These are phyloP conservation scores for Tricholoma saponaceum DNA, from an alignment of 768 basidiomycete species.

Conservation along the genomic window DNA sequence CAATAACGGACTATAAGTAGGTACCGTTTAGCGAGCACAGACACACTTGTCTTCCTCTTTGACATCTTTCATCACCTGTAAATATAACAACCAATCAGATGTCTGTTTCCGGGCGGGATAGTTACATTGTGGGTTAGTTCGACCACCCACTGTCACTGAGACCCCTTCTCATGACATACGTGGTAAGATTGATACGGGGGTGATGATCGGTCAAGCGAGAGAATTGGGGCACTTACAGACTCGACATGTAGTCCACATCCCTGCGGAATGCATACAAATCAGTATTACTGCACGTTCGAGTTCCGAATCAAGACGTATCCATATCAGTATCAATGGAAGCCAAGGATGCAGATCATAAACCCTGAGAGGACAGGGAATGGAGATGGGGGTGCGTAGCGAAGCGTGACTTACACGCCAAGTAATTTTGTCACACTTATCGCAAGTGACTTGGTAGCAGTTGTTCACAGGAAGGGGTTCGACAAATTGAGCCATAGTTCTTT, in stretches of 20 bases:
- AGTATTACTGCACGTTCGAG: not conserved
- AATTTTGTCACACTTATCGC: conserved; percentile 59
- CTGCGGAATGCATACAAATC: conserved; percentile 31
- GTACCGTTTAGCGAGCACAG: conserved; percentile 24
- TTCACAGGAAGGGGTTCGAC: conserved; percentile 35
- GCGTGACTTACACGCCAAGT: conserved; percentile 59
- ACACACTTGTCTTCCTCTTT: conserved; percentile 44
- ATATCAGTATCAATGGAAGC: not conserved
- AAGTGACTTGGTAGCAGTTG: conserved; percentile 53
- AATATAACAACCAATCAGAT: conserved; percentile 8
- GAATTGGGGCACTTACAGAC: conserved; percentile 38
- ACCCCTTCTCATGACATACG: conserved; percentile 5
- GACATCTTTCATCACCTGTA: conserved; percentile 44
- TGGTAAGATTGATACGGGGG: conserved; percentile 8
- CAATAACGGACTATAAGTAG: no score
- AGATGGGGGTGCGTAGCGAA: not conserved
- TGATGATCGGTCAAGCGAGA: not conserved
- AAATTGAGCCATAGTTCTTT: conserved; percentile 6
- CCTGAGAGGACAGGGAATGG: not conserved
- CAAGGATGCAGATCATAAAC: not conserved
- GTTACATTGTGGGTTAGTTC: not conserved
- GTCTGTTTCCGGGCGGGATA: not conserved
- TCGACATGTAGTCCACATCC: conserved; percentile 71
- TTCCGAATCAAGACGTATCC: not conserved
- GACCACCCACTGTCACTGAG: no score